Conservation (phyloP, 768 basidiomycete species). For the Tylopilus balloui region DNA sequence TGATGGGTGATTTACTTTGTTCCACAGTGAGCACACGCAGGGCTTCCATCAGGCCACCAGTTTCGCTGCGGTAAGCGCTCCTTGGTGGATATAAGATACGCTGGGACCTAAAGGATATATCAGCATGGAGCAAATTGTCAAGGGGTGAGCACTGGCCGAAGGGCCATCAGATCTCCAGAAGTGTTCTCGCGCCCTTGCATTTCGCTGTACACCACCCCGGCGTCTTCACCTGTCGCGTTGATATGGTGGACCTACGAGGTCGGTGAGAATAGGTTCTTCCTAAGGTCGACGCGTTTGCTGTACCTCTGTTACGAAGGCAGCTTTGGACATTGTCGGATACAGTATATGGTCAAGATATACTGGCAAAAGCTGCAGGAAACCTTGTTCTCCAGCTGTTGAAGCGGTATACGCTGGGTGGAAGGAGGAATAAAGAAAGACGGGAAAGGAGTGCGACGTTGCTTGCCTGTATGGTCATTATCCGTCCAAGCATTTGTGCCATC, state of each 20-base stretch:
- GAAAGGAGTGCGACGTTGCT: background rate
- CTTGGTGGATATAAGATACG: conserved; percentile 72
- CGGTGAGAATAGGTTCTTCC: conserved; percentile 1
- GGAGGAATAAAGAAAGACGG: background rate
- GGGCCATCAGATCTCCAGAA: conserved; percentile 83
- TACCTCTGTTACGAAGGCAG: conserved; percentile 71
- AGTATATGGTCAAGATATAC: conserved; percentile 96
- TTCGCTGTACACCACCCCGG: conserved; percentile 94
- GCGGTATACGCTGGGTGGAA: conserved; percentile 72
- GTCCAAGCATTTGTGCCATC: conserved; percentile 97
- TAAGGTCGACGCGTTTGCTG: conserved; percentile 1
- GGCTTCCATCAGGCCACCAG: conserved; percentile 92
- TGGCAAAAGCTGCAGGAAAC: conserved; percentile 78
- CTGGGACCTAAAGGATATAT: conserved; percentile 52
- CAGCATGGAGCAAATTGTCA: background rate
- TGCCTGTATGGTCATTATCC: conserved; percentile 78
- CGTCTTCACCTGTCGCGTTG: conserved; percentile 83
- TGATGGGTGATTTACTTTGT: conserved; percentile 66
- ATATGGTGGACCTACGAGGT: conserved; percentile 87
- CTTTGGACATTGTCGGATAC: conserved; percentile 89
- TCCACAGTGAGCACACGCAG: conserved; percentile 80
- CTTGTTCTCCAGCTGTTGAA: conserved; percentile 91
- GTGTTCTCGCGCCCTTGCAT: conserved; percentile 98
- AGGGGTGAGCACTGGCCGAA: conserved; percentile 49
- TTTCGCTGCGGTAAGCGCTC: conserved; percentile 94